Base-by-base conservation (phyloP, 495 filamentous ascomycete genomes). In the Lophium mytilinum region DNA sequence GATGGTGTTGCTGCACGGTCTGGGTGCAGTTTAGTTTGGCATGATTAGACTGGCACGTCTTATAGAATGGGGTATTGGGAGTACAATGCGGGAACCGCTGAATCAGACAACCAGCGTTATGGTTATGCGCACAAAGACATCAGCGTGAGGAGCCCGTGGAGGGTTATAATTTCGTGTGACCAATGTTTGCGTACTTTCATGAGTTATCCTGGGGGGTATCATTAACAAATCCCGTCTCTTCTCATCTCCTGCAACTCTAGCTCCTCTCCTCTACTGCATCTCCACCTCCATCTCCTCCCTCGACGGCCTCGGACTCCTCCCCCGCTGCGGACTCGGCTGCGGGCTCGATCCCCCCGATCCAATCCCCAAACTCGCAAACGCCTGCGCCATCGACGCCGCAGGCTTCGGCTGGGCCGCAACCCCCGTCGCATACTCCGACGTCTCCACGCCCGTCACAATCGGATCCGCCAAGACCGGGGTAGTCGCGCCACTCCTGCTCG, bases 231-330 rank as follows among this genome's bases (percentile, higher is more conserved):
- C 6, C 33, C 43, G 1, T 47, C 12, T 19, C 30, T 17, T 47
- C 43, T 47, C 18, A 4, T 47, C 14, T 47, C 15, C 6, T 47
- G 14, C 9, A 15, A 17, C n/a, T n/a, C 24, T 6, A 30, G 3
- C 3, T 30, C 45, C 33, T 19, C 45, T 12, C 21, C 6, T 24
- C 17, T 61, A 65, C 42, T 65, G 62, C 62, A 65, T 61, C 58
- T 65, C 62, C 37, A 65, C 62, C 46, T 65, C 62, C 58, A 65
- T 52, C 43, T 58, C 58, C 54, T 65, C 21, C 47, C 46, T 58
- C 39, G 33, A 14, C 21, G 21, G 17, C 47, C 50, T 62, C 17
- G 45, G 40, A 50, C 49, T 50, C 51, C 58, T 49, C 49, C n/a
- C 46, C 14, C 36, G 19, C 19, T 33, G 47, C 10, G 35, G 5